These are phyloP conservation scores for Candida gorgasii DNA, from an alignment of 805 yeast species.

Conservation along the genomic window DNA sequence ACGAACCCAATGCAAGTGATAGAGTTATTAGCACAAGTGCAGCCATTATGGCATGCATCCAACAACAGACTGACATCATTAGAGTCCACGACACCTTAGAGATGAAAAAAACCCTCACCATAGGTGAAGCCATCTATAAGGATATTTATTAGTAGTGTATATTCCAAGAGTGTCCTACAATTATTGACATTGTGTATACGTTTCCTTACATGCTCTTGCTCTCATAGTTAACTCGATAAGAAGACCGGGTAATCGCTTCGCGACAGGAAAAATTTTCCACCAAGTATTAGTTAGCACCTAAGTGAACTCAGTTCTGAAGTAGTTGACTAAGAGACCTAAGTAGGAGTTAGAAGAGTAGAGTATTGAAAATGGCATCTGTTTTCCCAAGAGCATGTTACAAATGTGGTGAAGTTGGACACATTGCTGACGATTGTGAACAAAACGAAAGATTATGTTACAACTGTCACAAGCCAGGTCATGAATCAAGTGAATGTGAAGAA, in stretches of 20 bases:
- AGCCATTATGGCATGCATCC: slow-evolving; percentile 68
- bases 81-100: slow-evolving; percentile 83
- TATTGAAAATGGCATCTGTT: slow-evolving; percentile 36
- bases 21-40: slow-evolving; percentile 79
- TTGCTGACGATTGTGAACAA: slow-evolving; percentile 85
- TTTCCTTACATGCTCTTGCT: too few relatives aligned
- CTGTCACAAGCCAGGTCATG: slow-evolving; percentile 89
- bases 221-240: not conserved
- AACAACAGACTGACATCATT: slow-evolving; percentile 74
- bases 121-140: slow-evolving; percentile 74
- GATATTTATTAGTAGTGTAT: slow-evolving; percentile 7
- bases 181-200: too few relatives aligned
- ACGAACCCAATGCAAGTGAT: slow-evolving; percentile 54
- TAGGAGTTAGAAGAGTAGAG: slow-evolving; percentile 6
- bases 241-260: slow-evolving; percentile 9
- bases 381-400: slow-evolving; percentile 82
- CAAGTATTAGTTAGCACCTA: not conserved
- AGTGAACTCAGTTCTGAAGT: slow-evolving; percentile 2
- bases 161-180: too few relatives aligned
- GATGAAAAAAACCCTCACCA: slow-evolving; percentile 43
- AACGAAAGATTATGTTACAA: slow-evolving; percentile 88
- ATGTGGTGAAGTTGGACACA: slow-evolving; percentile 90
- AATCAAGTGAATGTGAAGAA: slow-evolving; percentile 83
- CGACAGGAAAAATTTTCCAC: slow-evolving; percentile 13
- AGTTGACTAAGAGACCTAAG: slow-evolving; percentile 1